Base-by-base conservation (phyloP, 1,284 basidiomycete species). In the Ustilago tritici region DNA sequence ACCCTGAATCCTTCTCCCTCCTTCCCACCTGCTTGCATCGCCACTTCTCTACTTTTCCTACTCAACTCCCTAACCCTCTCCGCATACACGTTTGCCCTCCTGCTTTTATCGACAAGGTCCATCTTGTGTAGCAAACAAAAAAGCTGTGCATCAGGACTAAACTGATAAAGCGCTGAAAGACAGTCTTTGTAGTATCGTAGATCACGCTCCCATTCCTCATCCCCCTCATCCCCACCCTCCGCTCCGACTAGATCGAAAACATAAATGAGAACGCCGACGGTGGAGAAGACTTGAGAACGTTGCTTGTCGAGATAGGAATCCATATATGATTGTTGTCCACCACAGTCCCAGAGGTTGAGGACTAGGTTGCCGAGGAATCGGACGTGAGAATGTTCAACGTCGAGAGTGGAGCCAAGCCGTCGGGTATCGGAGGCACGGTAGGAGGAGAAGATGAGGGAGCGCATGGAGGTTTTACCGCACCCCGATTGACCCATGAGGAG, bases 111-210 rank as follows among this genome's bases (percentile, higher is more conserved):
- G 43, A 89, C 88, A 43, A 91, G 77, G 82, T 91, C 96, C 95
- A 99, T 98, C 90, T 99, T 99, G 88, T 99, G 96, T 60, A 99
- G 90, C 11, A 98, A 89, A 54, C 96, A 89, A 87, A 98, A 97
- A 11, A 99, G 92, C 28, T 90, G 91, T 2, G 95, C 93, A 31
- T 93, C 92, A 4, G 84, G 84, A 32, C 76, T 78, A 57, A 81
- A 76, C 47, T 76, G 75, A 38, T 82, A 80, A 49, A 86, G 52
- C 2, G 83, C 82, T 2, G 61, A 43, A 10, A 86, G 55, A 49
- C 83, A 85, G 17, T 85, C 81, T 73, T 79, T 79, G 60, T 81
- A 86, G 67, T 84, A 84, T 31, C 81, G 57, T 28, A 84, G 53
- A 61, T 86, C 85, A 50, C 85, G 81, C 56, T 89, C 88, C 88